Conservation (phyloP, 2,329 filamentous ascomycete species). For the Podosphaera fusca region DNA sequence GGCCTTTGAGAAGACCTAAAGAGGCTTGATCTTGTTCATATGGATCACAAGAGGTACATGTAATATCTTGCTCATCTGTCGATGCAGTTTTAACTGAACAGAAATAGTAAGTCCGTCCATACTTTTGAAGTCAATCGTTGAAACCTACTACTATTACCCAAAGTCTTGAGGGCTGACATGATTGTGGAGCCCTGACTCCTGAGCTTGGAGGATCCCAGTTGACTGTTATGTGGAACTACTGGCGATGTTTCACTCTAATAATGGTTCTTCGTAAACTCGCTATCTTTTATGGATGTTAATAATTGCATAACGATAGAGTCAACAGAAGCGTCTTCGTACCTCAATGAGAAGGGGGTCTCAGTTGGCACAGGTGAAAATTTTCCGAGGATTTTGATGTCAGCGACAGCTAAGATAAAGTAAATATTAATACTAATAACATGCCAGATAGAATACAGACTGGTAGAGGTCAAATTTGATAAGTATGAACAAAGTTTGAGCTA, state of each 20-base stretch:
- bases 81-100: constrained; percentile 7
- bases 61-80: constrained; percentile 2
- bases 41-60: constrained; percentile 1
- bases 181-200: constrained; percentile 21
- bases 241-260: background rate
- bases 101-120: constrained; percentile 1
- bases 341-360: too few relatives aligned
- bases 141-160: constrained; percentile 19
- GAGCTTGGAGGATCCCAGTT: constrained; percentile 17
- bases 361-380: too few relatives aligned
- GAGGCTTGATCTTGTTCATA: constrained; percentile 13
- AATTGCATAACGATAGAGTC: background rate
- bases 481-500: too few relatives aligned
- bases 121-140: background rate
- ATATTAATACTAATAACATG: background rate
- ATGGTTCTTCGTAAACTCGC: background rate
- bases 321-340: too few relatives aligned
- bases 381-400: background rate
- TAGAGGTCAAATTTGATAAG: background rate
- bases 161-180: constrained; percentile 20
- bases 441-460: background rate
- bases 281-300: background rate
- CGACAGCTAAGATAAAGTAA: background rate
- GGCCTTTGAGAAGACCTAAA: constrained; percentile 18
- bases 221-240: constrained; percentile 8